These are phyloP conservation scores for Teratosphaeria nubilosa DNA, from an alignment of 2,329 filamentous ascomycete species.

Conservation along the genomic window DNA sequence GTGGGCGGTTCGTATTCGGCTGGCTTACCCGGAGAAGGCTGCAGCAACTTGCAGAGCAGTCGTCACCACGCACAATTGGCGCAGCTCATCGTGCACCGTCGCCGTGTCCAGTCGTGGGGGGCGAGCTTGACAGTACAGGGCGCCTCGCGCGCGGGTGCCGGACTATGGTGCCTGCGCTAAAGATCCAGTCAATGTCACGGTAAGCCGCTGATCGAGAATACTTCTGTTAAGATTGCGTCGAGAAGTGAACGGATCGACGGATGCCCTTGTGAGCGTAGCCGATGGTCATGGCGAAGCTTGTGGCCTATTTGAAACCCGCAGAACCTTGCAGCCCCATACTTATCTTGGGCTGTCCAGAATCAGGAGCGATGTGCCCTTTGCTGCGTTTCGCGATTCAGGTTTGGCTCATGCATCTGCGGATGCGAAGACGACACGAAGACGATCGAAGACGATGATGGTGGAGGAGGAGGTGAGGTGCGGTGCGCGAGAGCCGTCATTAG, in stretches of 20 bases:
- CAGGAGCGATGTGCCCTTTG: neutral
- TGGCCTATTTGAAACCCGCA: neutral
- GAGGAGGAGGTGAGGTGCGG: neutral
- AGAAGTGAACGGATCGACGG: neutral
- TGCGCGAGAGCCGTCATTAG: neutral
- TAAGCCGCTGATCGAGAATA: neutral
- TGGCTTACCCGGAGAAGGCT: neutral
- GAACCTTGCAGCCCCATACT: neutral
- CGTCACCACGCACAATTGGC: no score
- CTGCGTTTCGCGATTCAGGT: neutral
- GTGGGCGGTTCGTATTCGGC: neutral
- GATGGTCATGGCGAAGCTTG: neutral
- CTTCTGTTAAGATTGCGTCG: neutral
- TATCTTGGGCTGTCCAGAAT: neutral
- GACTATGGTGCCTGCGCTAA: neutral
- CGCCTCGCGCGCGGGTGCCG: neutral
- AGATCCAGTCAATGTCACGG: neutral
- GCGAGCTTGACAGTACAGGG: no score
- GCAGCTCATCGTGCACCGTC: no score
- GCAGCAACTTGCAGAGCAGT: neutral
- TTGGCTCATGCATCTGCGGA: neutral
- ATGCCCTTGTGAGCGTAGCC: neutral
- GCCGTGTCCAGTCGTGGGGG: no score
- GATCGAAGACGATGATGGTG: no score
- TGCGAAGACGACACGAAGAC: no score